phyloP scores from a whole-genome alignment of 768 basidiomycete species.

The Sporobolomyces pararoseus region DNA sequence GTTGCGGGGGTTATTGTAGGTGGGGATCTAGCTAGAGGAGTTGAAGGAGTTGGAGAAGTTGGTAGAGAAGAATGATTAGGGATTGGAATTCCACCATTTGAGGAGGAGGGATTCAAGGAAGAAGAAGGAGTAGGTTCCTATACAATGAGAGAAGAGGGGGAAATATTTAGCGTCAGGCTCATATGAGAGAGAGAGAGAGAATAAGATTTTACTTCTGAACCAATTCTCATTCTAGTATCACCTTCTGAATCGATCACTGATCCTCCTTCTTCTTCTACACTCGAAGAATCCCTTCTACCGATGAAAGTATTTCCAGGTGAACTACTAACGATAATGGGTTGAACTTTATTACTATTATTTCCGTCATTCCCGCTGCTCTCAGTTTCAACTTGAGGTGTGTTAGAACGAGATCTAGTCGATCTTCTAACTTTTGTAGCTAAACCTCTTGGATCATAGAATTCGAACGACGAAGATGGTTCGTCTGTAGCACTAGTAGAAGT shows the following conservation, averaged over 20 bases:
- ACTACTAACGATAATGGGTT: too few relatives aligned
- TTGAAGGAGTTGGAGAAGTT: not conserved
- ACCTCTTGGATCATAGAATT: conserved; percentile 15
- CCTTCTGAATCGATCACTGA: not conserved
- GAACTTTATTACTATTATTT: too few relatives aligned
- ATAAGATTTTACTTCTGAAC: conserved; percentile 4
- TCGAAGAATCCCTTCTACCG: too few relatives aligned
- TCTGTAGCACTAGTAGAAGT: not conserved
- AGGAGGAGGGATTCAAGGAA: not conserved
- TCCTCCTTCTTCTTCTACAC: not conserved
- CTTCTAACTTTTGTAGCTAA: conserved; percentile 1
- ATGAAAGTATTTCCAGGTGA: not conserved
- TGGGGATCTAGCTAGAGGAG: not conserved
- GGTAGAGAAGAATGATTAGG: not conserved
- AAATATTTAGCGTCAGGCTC: too few relatives aligned
- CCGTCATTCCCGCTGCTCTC: not conserved
- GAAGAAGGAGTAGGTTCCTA: too few relatives aligned
- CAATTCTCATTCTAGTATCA: not conserved
- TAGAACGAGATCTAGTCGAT: not conserved
- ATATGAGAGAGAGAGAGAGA: too few relatives aligned
- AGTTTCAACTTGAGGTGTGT: not conserved
- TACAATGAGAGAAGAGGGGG: too few relatives aligned
- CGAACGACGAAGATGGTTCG: not conserved
- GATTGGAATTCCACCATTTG: not conserved
- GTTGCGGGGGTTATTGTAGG: not conserved